These are phyloP conservation scores for Trichoderma atroviride DNA, from an alignment of 2,329 filamentous ascomycete genomes.

Conservation along the genomic window DNA sequence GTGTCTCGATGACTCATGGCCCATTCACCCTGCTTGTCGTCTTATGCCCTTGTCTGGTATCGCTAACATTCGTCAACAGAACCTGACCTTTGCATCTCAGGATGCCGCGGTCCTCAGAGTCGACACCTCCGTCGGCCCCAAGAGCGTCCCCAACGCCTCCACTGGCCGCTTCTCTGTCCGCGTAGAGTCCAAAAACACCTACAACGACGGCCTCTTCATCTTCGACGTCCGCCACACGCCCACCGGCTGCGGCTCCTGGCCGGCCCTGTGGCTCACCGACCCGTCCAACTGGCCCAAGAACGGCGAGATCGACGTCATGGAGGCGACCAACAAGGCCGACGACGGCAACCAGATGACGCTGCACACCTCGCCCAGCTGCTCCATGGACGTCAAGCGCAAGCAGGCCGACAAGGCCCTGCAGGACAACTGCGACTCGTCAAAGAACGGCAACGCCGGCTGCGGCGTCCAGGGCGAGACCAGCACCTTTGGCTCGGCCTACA, in stretches of 20 bases:
- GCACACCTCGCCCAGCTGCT: slow-evolving; percentile 57
- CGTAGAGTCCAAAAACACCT: slow-evolving; percentile 61
- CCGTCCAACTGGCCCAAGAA: slow-evolving; percentile 62
- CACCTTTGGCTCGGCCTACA: slow-evolving; percentile 57
- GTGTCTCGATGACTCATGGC: slow-evolving; percentile 19
- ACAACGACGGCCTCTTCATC: slow-evolving; percentile 66
- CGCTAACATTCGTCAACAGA: slow-evolving; percentile 42
- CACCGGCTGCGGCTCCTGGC: slow-evolving; percentile 66
- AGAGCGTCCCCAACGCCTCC: slow-evolving; percentile 52
- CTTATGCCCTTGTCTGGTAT: neutral
- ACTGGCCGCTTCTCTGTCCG: slow-evolving; percentile 66
- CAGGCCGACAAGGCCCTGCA: slow-evolving; percentile 50
- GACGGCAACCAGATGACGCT: slow-evolving; percentile 62
- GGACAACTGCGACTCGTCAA: slow-evolving; percentile 54
- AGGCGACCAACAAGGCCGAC: slow-evolving; percentile 57
- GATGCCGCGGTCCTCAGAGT: slow-evolving; percentile 60
- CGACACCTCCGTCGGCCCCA: slow-evolving; percentile 59
- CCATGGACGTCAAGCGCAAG: slow-evolving; percentile 56
- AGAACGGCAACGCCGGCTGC: slow-evolving; percentile 60
- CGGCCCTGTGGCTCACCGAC: slow-evolving; percentile 67
- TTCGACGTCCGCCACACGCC: slow-evolving; percentile 68
- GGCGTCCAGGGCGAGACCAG: slow-evolving; percentile 49
- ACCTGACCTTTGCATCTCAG: slow-evolving; percentile 63
- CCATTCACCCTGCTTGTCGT: too few species aligned
- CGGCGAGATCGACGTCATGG: slow-evolving; percentile 67